Percentiles rank a stretch among this genome's conserved stretches.
These are phyloP conservation scores for Talaromyces rugulosus DNA, from an alignment of 2,329 filamentous ascomycete species.

Conservation along the genomic window DNA sequence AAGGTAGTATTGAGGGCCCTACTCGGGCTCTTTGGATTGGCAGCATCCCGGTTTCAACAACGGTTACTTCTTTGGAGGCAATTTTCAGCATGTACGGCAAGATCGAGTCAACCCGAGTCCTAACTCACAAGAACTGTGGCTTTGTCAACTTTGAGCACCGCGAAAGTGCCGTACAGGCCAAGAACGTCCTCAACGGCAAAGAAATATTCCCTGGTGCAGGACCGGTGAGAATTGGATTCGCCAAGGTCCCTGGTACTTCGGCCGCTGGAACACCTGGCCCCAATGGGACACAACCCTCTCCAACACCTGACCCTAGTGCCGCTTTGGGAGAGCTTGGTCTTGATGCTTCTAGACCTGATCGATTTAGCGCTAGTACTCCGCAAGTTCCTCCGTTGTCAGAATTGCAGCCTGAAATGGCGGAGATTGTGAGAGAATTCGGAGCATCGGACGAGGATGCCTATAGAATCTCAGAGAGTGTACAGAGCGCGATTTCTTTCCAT, in stretches of 20 bases:
- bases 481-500: constrained; percentile 71
- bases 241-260: constrained; percentile 87
- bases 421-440: constrained; percentile 85
- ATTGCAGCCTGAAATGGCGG: constrained; percentile 75
- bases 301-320: constrained; percentile 79
- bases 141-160: constrained; percentile 96
- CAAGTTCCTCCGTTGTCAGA: constrained; percentile 70
- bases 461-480: constrained; percentile 68
- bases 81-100: constrained; percentile 93
- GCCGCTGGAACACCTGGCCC: constrained; percentile 75
- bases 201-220: constrained; percentile 97
- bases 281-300: constrained; percentile 82
- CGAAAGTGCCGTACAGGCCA: constrained; percentile 86
- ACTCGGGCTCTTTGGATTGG: constrained; percentile 95
- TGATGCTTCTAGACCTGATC: constrained; percentile 26
- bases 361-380: constrained; percentile 33
- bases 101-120: constrained; percentile 84
- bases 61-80: constrained; percentile 86
- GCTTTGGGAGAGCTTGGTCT: constrained; percentile 25
- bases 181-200: constrained; percentile 84
- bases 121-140: constrained; percentile 98
- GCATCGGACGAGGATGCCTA: constrained; percentile 72
- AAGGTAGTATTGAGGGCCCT: constrained; percentile 78
- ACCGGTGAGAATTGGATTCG: constrained; percentile 92
- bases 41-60: constrained; percentile 95